A percentile compares a stretch with the other conserved stretches of the same genome.
Conservation (phyloP, 2,329 filamentous ascomycete genomes). For the Ophidiomyces ophidiicola region DNA sequence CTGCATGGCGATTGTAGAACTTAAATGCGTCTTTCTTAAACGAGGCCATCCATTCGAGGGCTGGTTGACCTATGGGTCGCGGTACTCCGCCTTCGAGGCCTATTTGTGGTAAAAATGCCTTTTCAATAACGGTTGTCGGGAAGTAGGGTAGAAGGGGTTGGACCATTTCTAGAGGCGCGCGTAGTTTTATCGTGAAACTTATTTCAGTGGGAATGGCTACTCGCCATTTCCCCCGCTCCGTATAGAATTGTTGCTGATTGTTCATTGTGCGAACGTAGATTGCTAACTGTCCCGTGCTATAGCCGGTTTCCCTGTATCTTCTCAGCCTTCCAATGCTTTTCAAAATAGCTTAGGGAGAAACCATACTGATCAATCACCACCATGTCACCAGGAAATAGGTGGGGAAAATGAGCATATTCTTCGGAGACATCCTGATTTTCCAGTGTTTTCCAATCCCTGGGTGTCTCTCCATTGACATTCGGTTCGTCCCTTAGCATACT, state of each 20-base stretch:
- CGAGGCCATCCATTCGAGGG: constrained; percentile 25
- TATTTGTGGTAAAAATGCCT: constrained; percentile 24
- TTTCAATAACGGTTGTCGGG: constrained; percentile 27
- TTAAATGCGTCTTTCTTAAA: constrained; percentile 26
- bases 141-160: constrained; percentile 40
- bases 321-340: constrained; percentile 12
- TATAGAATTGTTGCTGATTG: constrained; percentile 35
- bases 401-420: constrained; percentile 23
- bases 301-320: constrained; percentile 11
- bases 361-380: constrained; percentile 27
- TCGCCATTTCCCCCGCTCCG: constrained; percentile 33
- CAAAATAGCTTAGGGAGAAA: constrained; percentile 9
- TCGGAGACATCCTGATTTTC: constrained; percentile 17
- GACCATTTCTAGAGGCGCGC: constrained; percentile 36
- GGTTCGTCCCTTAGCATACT: constrained; percentile 15
- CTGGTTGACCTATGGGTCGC: constrained; percentile 25
- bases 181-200: constrained; percentile 40
- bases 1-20: constrained; percentile 27
- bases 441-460: constrained; percentile 9
- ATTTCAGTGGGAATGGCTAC: constrained; percentile 28
- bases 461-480: constrained; percentile 2
- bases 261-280: constrained; percentile 33
- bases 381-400: constrained; percentile 32
- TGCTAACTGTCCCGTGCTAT: constrained; percentile 23
- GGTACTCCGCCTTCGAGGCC: constrained; percentile 33